Evolutionary conservation across 2,329 filamentous ascomycete genomes (phyloP).

Genomic region (Ceratocystiopsis brevicomis): DNA sequence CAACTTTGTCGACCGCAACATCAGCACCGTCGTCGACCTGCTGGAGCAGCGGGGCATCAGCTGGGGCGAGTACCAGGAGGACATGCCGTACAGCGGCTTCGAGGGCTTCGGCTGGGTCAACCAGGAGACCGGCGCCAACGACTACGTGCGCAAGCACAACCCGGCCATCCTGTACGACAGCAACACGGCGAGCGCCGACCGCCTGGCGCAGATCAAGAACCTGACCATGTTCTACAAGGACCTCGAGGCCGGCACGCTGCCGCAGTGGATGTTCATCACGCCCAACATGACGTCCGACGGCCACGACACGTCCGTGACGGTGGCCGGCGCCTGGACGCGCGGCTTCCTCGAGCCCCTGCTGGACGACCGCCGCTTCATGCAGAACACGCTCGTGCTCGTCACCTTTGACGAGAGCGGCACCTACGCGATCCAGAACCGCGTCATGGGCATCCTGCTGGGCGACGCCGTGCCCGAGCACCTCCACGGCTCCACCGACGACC

Average conservation of each 20-base stretch:
- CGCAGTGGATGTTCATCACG: conserved; percentile 55
- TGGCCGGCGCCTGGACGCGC: conserved; percentile 48
- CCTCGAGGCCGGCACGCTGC: conserved; percentile 40
- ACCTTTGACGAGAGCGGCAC: conserved; percentile 66
- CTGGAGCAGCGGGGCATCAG: conserved; percentile 44
- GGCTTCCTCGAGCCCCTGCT: conserved; percentile 54
- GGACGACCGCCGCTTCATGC: conserved; percentile 49
- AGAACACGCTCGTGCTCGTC: conserved; percentile 55
- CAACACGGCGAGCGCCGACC: conserved; percentile 36
- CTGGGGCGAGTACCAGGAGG: conserved; percentile 61
- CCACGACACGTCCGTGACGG: conserved; percentile 53
- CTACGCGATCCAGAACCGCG: conserved; percentile 46
- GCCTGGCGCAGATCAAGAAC: conserved; percentile 56
- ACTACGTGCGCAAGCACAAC: conserved; percentile 76
- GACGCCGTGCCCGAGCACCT: conserved; percentile 49
- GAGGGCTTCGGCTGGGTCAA: conserved; percentile 46
- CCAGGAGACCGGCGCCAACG: conserved; percentile 44
- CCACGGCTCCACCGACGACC: conserved; percentile 46
- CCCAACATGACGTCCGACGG: conserved; percentile 62
- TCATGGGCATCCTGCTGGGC: conserved; percentile 54
- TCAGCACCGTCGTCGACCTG: conserved; percentile 50
- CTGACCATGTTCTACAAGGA: conserved; percentile 50
- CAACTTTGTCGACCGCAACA: conserved; percentile 35
- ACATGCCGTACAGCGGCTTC: conserved; percentile 57
- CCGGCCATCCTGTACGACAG: conserved; percentile 45